These are phyloP conservation scores for Pestalotiopsis sp. DNA, from an alignment of 2,329 filamentous ascomycete genomes.

Conservation along the genomic window DNA sequence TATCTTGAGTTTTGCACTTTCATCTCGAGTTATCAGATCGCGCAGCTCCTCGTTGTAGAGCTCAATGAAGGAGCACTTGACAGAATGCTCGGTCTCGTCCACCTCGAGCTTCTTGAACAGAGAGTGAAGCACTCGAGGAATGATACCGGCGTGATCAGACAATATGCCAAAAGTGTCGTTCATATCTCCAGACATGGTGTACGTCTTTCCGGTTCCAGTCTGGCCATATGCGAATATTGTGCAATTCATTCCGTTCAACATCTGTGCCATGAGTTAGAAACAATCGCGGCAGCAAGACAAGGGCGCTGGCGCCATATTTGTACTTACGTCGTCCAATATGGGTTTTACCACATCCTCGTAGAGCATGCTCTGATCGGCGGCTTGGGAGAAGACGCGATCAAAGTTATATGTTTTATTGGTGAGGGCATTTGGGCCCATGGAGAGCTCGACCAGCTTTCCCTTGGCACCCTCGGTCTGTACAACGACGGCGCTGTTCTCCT, in stretches of 20 bases:
- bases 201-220: conserved; percentile 97
- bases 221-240: conserved; percentile 99
- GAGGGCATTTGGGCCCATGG: conserved; percentile 88
- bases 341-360: conserved; percentile 96
- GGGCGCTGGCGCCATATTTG: not conserved
- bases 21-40: conserved; percentile 82
- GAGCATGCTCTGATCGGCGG: conserved; percentile 89
- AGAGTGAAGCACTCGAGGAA: conserved; percentile 85
- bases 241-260: conserved; percentile 93
- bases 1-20: conserved; percentile 87
- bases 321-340: conserved; percentile 82
- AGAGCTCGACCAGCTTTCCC: conserved; percentile 80
- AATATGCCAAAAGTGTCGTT: conserved; percentile 81
- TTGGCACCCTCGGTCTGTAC: conserved; percentile 86
- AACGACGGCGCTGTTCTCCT: conserved; percentile 93
- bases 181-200: conserved; percentile 99
- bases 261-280: conserved; percentile 50
- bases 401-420: conserved; percentile 97
- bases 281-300: not conserved
- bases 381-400: conserved; percentile 94
- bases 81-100: conserved; percentile 79
- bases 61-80: conserved; percentile 98
- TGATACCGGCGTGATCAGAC: conserved; percentile 91
- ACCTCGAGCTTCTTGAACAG: conserved; percentile 83
- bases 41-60: conserved; percentile 97